Evolutionary conservation across 2,329 filamentous ascomycete species (phyloP).

Genomic region (Hypoxylon sp.): DNA sequence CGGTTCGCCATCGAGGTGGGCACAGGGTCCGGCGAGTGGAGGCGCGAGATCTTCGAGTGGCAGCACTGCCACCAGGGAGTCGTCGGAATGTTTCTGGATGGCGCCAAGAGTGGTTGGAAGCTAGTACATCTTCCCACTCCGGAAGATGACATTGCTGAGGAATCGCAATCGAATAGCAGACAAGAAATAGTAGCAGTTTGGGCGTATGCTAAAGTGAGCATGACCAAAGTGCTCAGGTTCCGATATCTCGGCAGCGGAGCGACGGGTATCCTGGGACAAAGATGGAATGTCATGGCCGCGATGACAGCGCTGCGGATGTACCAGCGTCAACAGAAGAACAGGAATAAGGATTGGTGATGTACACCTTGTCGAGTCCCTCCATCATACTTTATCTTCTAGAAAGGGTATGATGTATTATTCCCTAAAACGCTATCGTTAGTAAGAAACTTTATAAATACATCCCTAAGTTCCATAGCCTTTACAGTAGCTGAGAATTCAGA

Average conservation of each 20-base stretch:
- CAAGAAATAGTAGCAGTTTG: constrained; percentile 60
- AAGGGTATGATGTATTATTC: not conserved
- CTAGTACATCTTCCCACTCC: constrained; percentile 22
- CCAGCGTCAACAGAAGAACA: constrained; percentile 36
- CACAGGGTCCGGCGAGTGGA: not conserved
- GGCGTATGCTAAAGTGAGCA: constrained; percentile 49
- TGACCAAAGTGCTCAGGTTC: constrained; percentile 55
- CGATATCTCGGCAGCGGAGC: constrained; percentile 56
- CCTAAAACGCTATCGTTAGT: not conserved
- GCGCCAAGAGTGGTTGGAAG: constrained; percentile 25
- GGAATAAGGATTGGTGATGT: constrained; percentile 18
- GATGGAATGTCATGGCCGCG: constrained; percentile 60
- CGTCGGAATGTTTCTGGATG: constrained; percentile 10
- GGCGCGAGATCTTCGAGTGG: constrained; percentile 34
- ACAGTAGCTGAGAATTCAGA: too few relatives aligned
- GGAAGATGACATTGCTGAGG: not conserved
- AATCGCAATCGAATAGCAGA: constrained; percentile 46
- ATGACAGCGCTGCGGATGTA: constrained; percentile 54
- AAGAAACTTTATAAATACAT: not conserved
- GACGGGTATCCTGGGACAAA: constrained; percentile 55
- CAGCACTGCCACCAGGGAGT: constrained; percentile 14
- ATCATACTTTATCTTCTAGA: not conserved
- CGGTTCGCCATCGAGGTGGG: constrained; percentile 30
- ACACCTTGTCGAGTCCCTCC: not conserved
- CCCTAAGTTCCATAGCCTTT: not conserved